Evolutionary conservation across 2,329 filamentous ascomycete genomes (phyloP), one percentile per base, ranked within the genome.

Genomic region (Shiraia sp.): DNA sequence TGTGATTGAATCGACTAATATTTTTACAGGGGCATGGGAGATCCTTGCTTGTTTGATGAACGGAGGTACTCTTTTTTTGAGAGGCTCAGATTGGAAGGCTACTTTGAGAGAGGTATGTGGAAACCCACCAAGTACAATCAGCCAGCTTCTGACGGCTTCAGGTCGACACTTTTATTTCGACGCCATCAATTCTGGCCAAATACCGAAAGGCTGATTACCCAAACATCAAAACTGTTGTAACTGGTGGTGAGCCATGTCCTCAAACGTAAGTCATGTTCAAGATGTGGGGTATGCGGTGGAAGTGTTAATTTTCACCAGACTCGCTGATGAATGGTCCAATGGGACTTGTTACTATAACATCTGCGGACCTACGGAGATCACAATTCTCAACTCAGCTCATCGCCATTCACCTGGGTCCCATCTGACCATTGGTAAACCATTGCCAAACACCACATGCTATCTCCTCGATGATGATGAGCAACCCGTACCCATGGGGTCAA

Each of bases 321-420:
- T 83, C n/a, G 79, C 79, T 5, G 79, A 82, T 49, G 65, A 76
- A 23, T 82, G 79, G 80, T 75, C 78, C 10, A 65, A 70, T 3
- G 62, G 73, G 69, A 48, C 51, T 12, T 32, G 31, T 23, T 66
- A 61, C 31, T 65, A 61, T 71, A 83, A 82, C 63, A 76, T 78
- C 50, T 83, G 79, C 53, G 80, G 80, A 2, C 79, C 80, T 1
- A 82, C 80, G 0, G 80, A 83, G 57, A 78, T 79, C 10, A 82
- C 77, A 1, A 80, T 83, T 36, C 72, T 83, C 38, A 82, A 83
- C 59, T 80, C 79, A 4, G 78, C 79, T 63, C 74, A 79, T 38
- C 67, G 68, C 27, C 79, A 82, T 53, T 55, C 66, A 13, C 65
- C 70, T 0, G 77, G 78, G 2, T 59, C 67, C 25, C 62, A 66